Percentiles rank a stretch among this genome's conserved stretches.
phyloP scores from a whole-genome alignment of 2,329 filamentous ascomycete genomes.

The Endothia cerciana region DNA sequence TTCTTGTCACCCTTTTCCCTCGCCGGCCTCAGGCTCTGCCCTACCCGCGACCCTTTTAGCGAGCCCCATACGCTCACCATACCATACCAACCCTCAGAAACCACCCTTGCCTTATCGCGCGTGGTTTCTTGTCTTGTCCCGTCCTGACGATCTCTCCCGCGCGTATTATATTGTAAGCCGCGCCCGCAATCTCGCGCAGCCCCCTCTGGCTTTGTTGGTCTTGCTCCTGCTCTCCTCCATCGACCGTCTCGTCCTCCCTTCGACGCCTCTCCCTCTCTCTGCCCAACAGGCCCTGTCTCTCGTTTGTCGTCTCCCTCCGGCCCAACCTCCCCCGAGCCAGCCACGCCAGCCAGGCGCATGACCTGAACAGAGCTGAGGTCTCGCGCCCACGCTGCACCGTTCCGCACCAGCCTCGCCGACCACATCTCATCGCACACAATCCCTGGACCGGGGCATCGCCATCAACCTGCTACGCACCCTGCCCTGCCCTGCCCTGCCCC shows the following conservation, averaged over 20 bases:
- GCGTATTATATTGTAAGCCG: constrained; percentile 9
- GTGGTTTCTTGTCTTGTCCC: not conserved
- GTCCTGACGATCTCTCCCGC: constrained; percentile 9
- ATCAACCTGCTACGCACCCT: not conserved
- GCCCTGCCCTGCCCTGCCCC: not conserved
- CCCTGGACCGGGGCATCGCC: not conserved
- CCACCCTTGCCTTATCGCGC: constrained; percentile 1
- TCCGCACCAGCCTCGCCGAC: constrained; percentile 9
- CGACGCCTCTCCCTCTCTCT: not conserved
- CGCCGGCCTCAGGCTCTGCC: constrained; percentile 6
- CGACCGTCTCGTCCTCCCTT: not conserved
- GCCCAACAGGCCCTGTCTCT: constrained; percentile 18
- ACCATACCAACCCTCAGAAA: not conserved
- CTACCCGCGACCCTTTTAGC: constrained; percentile 10
- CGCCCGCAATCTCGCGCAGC: constrained; percentile 17
- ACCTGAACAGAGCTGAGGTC: not conserved
- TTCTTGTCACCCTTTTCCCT: constrained; percentile 8
- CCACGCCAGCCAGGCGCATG: not conserved
- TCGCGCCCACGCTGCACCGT: constrained; percentile 11
- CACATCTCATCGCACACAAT: not conserved
- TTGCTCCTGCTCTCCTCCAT: not conserved
- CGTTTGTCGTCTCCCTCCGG: constrained; percentile 4
- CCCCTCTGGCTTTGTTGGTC: not conserved
- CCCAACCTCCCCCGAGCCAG: not conserved
- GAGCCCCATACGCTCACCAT: not conserved